Evolutionary conservation across 176 grass and related monocot genomes (phyloP).

Genomic region (Rhynchospora breviuscula): DNA sequence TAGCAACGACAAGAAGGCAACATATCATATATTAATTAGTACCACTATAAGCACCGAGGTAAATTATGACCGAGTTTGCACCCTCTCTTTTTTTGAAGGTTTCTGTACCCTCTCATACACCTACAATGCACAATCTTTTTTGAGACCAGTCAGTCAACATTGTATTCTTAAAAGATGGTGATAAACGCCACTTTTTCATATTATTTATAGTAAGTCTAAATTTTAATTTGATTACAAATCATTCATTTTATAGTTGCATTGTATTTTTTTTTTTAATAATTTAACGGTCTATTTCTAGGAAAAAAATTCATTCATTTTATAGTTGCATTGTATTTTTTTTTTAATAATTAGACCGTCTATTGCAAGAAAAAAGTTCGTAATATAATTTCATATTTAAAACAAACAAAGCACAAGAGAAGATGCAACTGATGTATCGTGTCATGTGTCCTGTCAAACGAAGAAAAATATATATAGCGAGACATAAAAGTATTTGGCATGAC

Average conservation of each 20-base stretch:
- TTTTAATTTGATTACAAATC: not conserved
- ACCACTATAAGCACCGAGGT: not conserved
- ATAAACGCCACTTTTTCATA: no score
- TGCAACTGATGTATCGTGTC: no score
- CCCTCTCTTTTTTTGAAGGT: no score
- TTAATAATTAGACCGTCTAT: not conserved
- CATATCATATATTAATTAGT: not conserved
- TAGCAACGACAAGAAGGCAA: not conserved
- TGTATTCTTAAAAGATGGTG: not conserved
- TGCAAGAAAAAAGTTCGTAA: no score
- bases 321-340: not conserved
- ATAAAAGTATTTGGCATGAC: no score
- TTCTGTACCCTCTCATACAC: not conserved
- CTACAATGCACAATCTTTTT: not conserved
- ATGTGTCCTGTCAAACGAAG: no score
- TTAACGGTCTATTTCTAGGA: no score
- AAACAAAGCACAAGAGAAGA: no score
- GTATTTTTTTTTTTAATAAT: not conserved
- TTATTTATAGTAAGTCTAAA: no score
- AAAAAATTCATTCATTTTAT: not conserved
- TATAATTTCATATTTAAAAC: no score
- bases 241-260: not conserved
- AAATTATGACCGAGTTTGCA: not conserved
- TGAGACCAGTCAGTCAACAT: no score
- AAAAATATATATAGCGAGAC: no score